Conservation (phyloP, 176 grass and related monocot species). For the Pharus latifolius region DNA sequence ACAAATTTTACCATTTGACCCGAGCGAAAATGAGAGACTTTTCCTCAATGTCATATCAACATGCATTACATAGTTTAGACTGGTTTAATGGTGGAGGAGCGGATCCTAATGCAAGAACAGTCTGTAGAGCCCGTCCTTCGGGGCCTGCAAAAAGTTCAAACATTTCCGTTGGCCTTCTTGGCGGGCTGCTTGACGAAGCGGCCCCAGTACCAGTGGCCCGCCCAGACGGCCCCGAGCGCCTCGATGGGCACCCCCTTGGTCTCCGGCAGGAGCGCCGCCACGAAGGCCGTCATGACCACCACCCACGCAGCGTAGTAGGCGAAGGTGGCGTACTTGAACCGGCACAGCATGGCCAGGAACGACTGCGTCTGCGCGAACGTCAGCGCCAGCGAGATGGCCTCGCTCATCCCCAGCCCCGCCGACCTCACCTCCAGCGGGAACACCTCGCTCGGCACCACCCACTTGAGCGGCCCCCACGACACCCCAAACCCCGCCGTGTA, state of each 20-base stretch:
- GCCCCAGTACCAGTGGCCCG: conserved; percentile 61
- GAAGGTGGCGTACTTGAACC: conserved; percentile 57
- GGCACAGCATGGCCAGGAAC: conserved; percentile 75
- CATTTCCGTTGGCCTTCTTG: no score
- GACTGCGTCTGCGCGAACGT: conserved; percentile 72
- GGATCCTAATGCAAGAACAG: no score
- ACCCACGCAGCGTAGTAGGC: conserved; percentile 62
- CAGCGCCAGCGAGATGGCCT: conserved; percentile 36
- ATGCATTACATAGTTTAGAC: no score
- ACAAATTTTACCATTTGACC: no score
- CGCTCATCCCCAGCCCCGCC: conserved; percentile 51
- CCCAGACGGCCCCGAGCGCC: conserved; percentile 30
- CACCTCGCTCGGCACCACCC: conserved; percentile 64
- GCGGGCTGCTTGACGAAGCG: conserved; percentile 46
- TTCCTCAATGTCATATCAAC: no score
- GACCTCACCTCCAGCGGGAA: conserved; percentile 80
- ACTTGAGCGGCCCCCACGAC: conserved; percentile 76
- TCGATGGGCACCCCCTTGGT: conserved; percentile 71
- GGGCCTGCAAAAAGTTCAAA: no score
- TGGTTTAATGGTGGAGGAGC: no score
- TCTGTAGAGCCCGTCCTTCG: no score
- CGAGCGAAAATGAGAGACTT: no score
- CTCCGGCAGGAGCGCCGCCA: conserved; percentile 60
- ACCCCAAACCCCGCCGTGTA: conserved; percentile 51
- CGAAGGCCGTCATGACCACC: conserved; percentile 55